These are phyloP conservation scores for Candida verbasci DNA, from an alignment of 805 yeast genomes.

Conservation along the genomic window DNA sequence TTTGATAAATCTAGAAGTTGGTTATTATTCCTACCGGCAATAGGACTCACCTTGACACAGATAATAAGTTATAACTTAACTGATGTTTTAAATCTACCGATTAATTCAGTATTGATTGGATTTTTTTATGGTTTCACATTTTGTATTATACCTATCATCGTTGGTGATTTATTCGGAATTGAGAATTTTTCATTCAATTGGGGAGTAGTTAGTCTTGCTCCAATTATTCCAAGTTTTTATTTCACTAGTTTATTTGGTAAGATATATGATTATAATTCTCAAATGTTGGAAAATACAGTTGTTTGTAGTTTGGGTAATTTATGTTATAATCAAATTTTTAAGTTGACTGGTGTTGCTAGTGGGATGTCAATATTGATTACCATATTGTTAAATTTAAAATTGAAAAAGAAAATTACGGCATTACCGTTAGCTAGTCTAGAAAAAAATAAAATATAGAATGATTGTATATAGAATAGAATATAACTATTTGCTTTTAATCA, in stretches of 20 bases:
- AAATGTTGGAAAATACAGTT: conserved; percentile 3
- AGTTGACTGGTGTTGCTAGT: conserved; percentile 31
- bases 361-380: conserved; percentile 17
- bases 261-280: conserved; percentile 49
- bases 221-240: conserved; percentile 55
- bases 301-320: conserved; percentile 27
- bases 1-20: conserved; percentile 46
- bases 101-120: conserved; percentile 57
- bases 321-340: conserved; percentile 46
- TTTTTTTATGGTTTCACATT: conserved; percentile 69
- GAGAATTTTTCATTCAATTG: conserved; percentile 63
- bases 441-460: conserved; percentile 2
- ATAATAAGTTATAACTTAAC: conserved; percentile 35
- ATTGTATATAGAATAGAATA: too few relatives aligned
- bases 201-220: conserved; percentile 68
- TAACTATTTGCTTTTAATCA: too few relatives aligned
- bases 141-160: conserved; percentile 70
- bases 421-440: conserved; percentile 7
- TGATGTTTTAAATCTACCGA: conserved; percentile 37
- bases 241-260: conserved; percentile 62
- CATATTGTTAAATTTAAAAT: not conserved
- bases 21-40: conserved; percentile 51
- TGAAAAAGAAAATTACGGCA: conserved; percentile 3
- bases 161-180: conserved; percentile 73
- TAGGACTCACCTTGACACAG: conserved; percentile 48